phyloP scores from a whole-genome alignment of 495 filamentous ascomycete species.

The Aspergillus bertholletiae region DNA sequence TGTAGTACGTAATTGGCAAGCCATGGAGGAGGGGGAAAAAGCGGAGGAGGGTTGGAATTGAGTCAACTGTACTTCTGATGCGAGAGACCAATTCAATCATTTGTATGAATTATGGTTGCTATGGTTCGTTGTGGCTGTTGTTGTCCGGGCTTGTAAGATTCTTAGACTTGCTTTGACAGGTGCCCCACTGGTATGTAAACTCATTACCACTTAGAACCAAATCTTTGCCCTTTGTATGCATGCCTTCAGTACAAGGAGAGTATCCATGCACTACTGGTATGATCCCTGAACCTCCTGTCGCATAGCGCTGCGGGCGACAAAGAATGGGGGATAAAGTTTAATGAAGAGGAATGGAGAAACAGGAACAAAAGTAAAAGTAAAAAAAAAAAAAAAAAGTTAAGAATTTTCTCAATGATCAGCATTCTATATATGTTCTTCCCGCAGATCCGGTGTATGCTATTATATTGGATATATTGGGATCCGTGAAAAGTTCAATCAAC shows the following conservation, averaged over 20 bases:
- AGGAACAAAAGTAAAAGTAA: neutral
- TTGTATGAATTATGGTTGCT: neutral
- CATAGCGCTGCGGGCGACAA: neutral
- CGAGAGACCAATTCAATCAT: too few species aligned
- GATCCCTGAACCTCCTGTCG: neutral
- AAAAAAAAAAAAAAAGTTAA: neutral
- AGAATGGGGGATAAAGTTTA: neutral
- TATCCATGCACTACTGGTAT: neutral
- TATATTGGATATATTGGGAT: too few species aligned
- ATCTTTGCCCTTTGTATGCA: neutral
- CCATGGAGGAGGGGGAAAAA: too few species aligned
- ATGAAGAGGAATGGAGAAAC: neutral
- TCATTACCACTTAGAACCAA: neutral
- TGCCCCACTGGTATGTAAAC: neutral
- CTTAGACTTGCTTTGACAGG: neutral
- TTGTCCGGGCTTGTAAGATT: neutral
- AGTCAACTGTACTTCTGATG: too few species aligned
- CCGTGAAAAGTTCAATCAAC: too few species aligned
- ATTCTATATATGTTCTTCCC: too few species aligned
- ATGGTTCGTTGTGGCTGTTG: neutral
- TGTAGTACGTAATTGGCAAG: too few species aligned
- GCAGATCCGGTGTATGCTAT: neutral
- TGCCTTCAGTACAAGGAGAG: neutral
- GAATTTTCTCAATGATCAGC: too few species aligned
- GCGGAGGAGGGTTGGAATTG: too few species aligned